Base-by-base conservation (phyloP, 1,139 yeast genomes). In the Scheffersomyces titani region DNA sequence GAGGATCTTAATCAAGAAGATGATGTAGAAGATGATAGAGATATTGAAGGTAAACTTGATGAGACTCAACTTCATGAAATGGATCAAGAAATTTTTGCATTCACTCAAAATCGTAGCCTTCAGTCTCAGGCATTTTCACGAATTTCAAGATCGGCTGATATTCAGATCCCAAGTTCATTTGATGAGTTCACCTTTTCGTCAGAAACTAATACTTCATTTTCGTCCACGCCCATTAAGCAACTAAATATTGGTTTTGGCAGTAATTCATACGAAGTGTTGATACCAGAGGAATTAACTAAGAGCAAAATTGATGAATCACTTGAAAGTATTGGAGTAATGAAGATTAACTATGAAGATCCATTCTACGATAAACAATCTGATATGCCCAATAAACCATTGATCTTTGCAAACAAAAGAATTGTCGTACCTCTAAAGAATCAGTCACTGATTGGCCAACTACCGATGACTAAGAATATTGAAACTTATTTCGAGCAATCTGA, bases 401-500 rank as follows among this genome's bases (percentile, higher is more conserved):
- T 84, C 1, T 87, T 86, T 71, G 92, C 93, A 0, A 92, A 92
- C 20, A 84, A 81, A 57, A 84, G 82, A 61, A 86, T 87, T 59
- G 73, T 67, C 1, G 70, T 87, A 1, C 79, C 81, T 0, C 63
- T 68, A 6, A 56, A 59, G 11, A 66, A 67, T 49, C 63, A 61
- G 2, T 55, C 57, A 1, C 53, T 56, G 36, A 47, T 66, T 1
- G 61, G 62, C 3, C 53, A 53, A 1, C 54, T 69, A 19, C 61
- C 62, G 4, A 55, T 66, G 53, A 63, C 69, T 6, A 50, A 53
- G 19, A 53, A 51, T 45, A 57, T 67, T 2, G 46, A 56, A 19
- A 36, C 50, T 7, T 46, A 19, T n/a, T 40, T 53, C 7, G 46
- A 51, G 3, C 47, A 50, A 16, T 30, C 52, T 3, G 24, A 44